phyloP scores from a whole-genome alignment of 352 stramenopile species.

The Pythium pyrilobum region DNA sequence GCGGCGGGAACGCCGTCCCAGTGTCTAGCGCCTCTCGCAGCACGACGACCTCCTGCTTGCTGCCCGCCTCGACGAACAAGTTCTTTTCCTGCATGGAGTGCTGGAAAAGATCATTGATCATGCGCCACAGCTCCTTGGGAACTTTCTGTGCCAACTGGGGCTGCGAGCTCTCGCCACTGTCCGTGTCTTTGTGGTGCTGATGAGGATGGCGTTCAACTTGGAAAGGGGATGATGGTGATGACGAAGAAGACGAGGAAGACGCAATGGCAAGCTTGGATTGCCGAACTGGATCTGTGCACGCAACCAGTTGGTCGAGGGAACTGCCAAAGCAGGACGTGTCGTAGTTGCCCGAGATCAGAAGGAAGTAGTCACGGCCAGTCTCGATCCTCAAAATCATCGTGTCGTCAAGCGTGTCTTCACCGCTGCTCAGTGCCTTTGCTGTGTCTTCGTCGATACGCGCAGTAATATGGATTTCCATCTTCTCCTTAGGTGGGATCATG shows the following conservation, averaged over 20 bases:
- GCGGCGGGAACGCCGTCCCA: slow-evolving; percentile 69
- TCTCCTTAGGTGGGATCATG: slow-evolving; percentile 81
- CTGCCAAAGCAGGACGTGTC: slow-evolving; percentile 94
- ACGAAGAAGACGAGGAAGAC: slow-evolving; percentile 1
- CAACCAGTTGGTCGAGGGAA: slow-evolving; percentile 93
- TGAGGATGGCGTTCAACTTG: slow-evolving; percentile 21
- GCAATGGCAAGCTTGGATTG: slow-evolving; percentile 26
- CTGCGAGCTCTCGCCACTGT: slow-evolving; percentile 5
- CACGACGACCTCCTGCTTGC: slow-evolving; percentile 56
- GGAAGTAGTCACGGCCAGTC: slow-evolving; percentile 95
- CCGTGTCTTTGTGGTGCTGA: slow-evolving; percentile 26
- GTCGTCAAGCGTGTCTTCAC: slow-evolving; percentile 92
- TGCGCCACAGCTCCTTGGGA: slow-evolving; percentile 97
- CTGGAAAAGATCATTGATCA: slow-evolving; percentile 95
- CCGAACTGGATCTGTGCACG: slow-evolving; percentile 86
- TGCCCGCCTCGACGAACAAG: slow-evolving; percentile 73
- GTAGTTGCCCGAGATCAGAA: slow-evolving; percentile 92
- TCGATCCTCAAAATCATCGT: slow-evolving; percentile 96
- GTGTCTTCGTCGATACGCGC: slow-evolving; percentile 88
- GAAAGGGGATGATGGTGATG: slow-evolving; percentile 1
- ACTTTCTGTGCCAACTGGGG: slow-evolving; percentile 61
- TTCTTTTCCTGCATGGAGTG: slow-evolving; percentile 75
- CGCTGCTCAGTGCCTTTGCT: slow-evolving; percentile 86
- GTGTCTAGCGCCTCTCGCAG: slow-evolving; percentile 93
- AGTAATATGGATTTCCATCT: slow-evolving; percentile 88